Percentiles rank a stretch among this genome's conserved stretches.
Evolutionary conservation across 306 rosid species (phyloP).

Genomic region (Psophocarpus tetragonolobus): DNA sequence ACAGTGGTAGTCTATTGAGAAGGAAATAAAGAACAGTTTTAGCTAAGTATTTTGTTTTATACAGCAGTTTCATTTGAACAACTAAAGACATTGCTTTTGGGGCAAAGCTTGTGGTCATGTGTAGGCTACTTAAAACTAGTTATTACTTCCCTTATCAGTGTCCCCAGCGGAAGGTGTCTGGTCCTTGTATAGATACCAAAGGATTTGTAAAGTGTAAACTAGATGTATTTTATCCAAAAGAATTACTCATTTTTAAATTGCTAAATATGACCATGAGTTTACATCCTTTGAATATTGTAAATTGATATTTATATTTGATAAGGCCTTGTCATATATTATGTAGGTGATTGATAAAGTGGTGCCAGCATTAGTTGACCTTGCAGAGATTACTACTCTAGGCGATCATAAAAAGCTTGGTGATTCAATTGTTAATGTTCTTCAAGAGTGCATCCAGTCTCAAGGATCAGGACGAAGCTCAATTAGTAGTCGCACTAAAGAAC

Average conservation of each 20-base stretch:
- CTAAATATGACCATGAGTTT: slow-evolving; percentile 3
- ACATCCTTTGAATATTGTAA: slow-evolving; percentile 11
- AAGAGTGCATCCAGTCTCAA: slow-evolving; percentile 82
- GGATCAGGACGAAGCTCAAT: slow-evolving; percentile 70
- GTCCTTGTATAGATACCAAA: slow-evolving; percentile 1
- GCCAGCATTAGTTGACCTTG: slow-evolving; percentile 89
- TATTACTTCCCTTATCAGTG: not conserved
- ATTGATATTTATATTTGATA: slow-evolving; percentile 10
- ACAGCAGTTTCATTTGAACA: not conserved
- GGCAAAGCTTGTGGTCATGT: slow-evolving; percentile 8
- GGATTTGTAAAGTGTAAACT: not conserved
- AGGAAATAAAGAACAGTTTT: slow-evolving; percentile 22
- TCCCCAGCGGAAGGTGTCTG: not conserved
- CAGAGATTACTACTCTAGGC: slow-evolving; percentile 83
- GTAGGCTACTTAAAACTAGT: slow-evolving; percentile 17
- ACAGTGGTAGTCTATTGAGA: slow-evolving; percentile 12
- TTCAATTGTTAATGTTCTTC: slow-evolving; percentile 77
- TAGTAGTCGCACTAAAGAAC: slow-evolving; percentile 66
- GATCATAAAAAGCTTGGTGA: slow-evolving; percentile 95
- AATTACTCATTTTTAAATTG: not conserved
- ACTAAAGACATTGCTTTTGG: slow-evolving; percentile 7
- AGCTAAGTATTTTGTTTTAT: slow-evolving; percentile 11
- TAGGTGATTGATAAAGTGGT: slow-evolving; percentile 93
- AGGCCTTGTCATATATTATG: slow-evolving; percentile 27
- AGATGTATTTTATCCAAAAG: not conserved